Evolutionary conservation across 139 green algal species (phyloP).

Genomic region (Chlorella sp.): DNA sequence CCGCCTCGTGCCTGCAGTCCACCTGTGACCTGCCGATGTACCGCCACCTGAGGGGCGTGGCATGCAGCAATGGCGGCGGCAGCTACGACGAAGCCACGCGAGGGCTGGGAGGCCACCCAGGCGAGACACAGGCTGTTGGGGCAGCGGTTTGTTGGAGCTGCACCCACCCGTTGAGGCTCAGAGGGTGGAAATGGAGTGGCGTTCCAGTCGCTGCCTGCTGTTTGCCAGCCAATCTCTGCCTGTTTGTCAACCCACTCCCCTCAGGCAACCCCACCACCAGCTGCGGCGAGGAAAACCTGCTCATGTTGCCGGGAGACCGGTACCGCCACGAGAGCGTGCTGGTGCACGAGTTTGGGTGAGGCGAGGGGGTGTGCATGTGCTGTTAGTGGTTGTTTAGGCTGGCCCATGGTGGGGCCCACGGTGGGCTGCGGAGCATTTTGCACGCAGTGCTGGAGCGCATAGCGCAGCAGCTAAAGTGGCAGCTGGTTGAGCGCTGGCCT

Average conservation of each 20-base stretch:
- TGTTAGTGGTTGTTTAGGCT: background rate
- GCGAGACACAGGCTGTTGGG: conserved; percentile 51
- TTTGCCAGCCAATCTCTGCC: too few relatives aligned
- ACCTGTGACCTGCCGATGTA: conserved; percentile 82
- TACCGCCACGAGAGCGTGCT: conserved; percentile 73
- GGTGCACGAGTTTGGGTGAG: conserved; percentile 69
- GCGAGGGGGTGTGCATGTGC: too few relatives aligned
- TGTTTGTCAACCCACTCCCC: background rate
- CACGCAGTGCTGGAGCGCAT: too few relatives aligned
- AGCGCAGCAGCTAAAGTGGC: too few relatives aligned
- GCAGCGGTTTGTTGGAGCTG: too few relatives aligned
- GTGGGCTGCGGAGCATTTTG: too few relatives aligned
- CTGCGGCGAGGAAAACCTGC: conserved; percentile 56
- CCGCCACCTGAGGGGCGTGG: conserved; percentile 49
- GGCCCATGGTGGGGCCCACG: too few relatives aligned
- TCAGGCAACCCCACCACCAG: conserved; percentile 13
- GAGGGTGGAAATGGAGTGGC: too few relatives aligned
- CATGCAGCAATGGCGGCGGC: conserved; percentile 41
- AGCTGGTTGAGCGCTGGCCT: too few relatives aligned
- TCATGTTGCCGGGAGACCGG: conserved; percentile 58
- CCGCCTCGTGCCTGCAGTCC: conserved; percentile 40
- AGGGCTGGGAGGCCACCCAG: conserved; percentile 68
- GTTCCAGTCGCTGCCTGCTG: too few relatives aligned
- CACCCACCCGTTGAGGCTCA: too few relatives aligned
- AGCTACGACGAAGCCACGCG: conserved; percentile 64